Percentiles rank a stretch among this genome's conserved stretches.
Conservation (phyloP, 1,284 basidiomycete genomes). For the Sphaerobolus stellatus region DNA sequence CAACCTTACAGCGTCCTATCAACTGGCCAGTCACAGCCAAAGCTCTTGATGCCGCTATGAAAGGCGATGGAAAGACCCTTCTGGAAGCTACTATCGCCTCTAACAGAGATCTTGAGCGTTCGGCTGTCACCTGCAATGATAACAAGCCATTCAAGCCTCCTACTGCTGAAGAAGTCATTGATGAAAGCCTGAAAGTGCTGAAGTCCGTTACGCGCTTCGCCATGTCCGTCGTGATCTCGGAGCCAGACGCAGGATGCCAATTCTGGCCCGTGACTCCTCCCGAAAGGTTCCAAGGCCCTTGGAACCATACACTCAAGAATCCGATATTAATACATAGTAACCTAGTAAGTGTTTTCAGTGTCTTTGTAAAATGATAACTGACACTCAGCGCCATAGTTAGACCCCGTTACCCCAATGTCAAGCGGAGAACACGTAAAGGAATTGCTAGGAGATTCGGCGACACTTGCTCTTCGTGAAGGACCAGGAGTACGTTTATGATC, state of each 20-base stretch:
- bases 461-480: slow-evolving; percentile 25
- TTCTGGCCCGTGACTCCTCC: slow-evolving; percentile 15
- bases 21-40: slow-evolving; percentile 20
- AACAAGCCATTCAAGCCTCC: slow-evolving; percentile 19
- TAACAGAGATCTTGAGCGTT: slow-evolving; percentile 6
- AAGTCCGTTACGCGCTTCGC: slow-evolving; percentile 4
- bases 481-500: slow-evolving; percentile 25
- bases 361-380: background rate
- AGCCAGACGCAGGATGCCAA: slow-evolving; percentile 3
- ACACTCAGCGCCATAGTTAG: background rate
- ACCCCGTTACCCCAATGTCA: slow-evolving; percentile 25
- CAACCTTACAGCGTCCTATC: slow-evolving; percentile 17
- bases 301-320: slow-evolving; percentile 27
- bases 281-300: slow-evolving; percentile 29
- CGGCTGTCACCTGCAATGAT: slow-evolving; percentile 27
- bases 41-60: slow-evolving; percentile 23
- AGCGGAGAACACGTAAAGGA: slow-evolving; percentile 24
- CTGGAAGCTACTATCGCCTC: slow-evolving; percentile 11
- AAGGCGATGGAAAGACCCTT: slow-evolving; percentile 24
- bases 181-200: background rate
- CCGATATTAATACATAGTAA: slow-evolving; percentile 20
- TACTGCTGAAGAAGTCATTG: slow-evolving; percentile 19
- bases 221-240: background rate
- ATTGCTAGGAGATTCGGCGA: slow-evolving; percentile 23
- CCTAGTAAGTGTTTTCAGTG: background rate